phyloP scores from a whole-genome alignment of 2,329 filamentous ascomycete genomes.

The Colletotrichum kahawae region DNA sequence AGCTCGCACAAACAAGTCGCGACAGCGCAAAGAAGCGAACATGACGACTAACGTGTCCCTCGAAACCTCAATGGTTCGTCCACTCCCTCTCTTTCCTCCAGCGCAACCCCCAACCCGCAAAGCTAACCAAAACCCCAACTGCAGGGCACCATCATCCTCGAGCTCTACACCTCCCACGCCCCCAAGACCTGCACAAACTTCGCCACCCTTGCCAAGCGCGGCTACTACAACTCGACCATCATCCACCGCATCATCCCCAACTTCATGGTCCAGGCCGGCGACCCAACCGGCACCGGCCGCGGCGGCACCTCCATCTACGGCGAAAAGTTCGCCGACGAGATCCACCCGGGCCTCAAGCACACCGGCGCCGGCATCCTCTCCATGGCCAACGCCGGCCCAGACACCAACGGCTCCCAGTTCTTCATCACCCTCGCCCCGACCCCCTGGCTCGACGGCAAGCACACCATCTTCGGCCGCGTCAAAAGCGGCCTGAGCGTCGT shows the following conservation, averaged over 20 bases:
- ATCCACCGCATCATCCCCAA: slow-evolving; percentile 95
- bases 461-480: slow-evolving; percentile 94
- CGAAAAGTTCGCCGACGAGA: slow-evolving; percentile 94
- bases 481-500: slow-evolving; percentile 84
- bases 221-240: slow-evolving; percentile 85
- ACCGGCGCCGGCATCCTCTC: slow-evolving; percentile 91
- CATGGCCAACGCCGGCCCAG: slow-evolving; percentile 94
- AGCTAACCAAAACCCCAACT: neutral
- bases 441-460: slow-evolving; percentile 95
- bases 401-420: slow-evolving; percentile 96
- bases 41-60: slow-evolving; percentile 83
- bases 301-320: slow-evolving; percentile 91
- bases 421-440: slow-evolving; percentile 94
- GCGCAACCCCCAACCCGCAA: neutral
- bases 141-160: slow-evolving; percentile 82
- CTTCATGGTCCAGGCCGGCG: slow-evolving; percentile 97
- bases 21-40: slow-evolving; percentile 17
- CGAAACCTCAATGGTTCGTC: slow-evolving; percentile 81
- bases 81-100: neutral
- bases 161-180: slow-evolving; percentile 89
- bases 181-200: slow-evolving; percentile 93
- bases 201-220: slow-evolving; percentile 74
- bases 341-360: slow-evolving; percentile 78
- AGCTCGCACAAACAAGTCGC: neutral
- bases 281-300: slow-evolving; percentile 91